Evolutionary conservation across 306 rosid genomes (phyloP).

Genomic region (Castanea sativa): DNA sequence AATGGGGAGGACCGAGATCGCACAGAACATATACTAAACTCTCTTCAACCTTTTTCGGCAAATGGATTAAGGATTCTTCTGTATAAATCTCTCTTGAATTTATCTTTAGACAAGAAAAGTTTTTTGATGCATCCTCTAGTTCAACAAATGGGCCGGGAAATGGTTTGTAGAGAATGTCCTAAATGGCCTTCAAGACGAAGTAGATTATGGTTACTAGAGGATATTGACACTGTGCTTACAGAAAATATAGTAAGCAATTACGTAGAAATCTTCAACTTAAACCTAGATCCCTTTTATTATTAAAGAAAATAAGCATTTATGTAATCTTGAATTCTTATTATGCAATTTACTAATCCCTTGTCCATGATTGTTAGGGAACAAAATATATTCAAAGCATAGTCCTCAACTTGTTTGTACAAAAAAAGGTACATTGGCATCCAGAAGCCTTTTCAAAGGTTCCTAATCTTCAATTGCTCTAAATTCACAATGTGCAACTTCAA

Average conservation of each 20-base stretch:
- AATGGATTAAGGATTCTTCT: not conserved
- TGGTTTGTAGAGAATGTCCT: constrained; percentile 18
- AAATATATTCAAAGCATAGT: constrained; percentile 18
- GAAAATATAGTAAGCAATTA: not conserved
- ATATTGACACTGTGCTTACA: constrained; percentile 10
- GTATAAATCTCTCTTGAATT: constrained; percentile 24
- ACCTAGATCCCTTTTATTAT: too few species aligned
- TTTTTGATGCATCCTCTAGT: constrained; percentile 36
- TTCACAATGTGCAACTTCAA: not conserved
- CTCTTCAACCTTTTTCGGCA: too few species aligned
- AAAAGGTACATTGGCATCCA: too few species aligned
- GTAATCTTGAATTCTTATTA: too few species aligned
- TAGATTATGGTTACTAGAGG: constrained; percentile 21
- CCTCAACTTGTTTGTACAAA: too few species aligned
- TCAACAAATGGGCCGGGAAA: constrained; percentile 23
- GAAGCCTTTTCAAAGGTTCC: too few species aligned
- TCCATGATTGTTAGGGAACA: constrained; percentile 10
- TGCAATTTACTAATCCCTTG: not conserved
- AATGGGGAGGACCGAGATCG: too few species aligned
- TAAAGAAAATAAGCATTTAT: too few species aligned
- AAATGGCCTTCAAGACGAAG: constrained; percentile 25
- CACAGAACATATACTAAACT: too few species aligned
- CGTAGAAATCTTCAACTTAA: too few species aligned
- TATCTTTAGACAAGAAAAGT: not conserved
- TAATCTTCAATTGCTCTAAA: constrained; percentile 12